Conservation (phyloP, 176 grass and related monocot species). For the Chrysopogon serrulatus region DNA sequence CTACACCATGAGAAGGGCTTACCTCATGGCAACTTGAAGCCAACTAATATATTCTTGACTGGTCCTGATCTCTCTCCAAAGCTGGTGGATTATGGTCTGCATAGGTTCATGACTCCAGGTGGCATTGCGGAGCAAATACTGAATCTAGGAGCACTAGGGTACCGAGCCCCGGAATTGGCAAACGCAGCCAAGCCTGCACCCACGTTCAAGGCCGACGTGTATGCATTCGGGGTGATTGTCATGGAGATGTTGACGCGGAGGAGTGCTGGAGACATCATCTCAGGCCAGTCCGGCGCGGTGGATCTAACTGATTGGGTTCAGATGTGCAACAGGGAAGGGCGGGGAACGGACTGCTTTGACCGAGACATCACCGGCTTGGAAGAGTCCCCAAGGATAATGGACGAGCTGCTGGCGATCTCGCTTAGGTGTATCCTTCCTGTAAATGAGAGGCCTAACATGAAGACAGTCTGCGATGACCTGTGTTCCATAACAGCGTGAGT, state of each 20-base stretch:
- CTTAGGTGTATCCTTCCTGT: conserved; percentile 90
- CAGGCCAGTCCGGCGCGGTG: conserved; percentile 75
- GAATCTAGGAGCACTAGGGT: conserved; percentile 83
- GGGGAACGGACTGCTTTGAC: conserved; percentile 93
- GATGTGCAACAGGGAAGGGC: conserved; percentile 92
- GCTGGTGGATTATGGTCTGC: conserved; percentile 75
- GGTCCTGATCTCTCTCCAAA: conserved; percentile 86
- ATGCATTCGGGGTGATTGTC: conserved; percentile 80
- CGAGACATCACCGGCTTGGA: conserved; percentile 91
- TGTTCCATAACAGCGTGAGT: conserved; percentile 89
- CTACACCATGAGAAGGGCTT: conserved; percentile 81
- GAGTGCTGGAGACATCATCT: conserved; percentile 96
- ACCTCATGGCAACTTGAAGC: conserved; percentile 89
- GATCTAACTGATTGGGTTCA: conserved; percentile 99
- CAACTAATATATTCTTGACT: conserved; percentile 88
- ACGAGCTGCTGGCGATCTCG: conserved; percentile 74
- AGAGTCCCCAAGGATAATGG: conserved; percentile 82
- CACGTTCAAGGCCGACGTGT: conserved; percentile 80
- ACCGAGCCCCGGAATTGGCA: conserved; percentile 74
- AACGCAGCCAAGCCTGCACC: conserved; percentile 51
- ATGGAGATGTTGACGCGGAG: conserved; percentile 91
- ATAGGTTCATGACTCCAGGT: conserved; percentile 72
- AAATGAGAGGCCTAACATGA: conserved; percentile 98
- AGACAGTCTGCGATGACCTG: conserved; percentile 77
- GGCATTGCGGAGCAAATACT: conserved; percentile 83